Evolutionary conservation across 2,329 filamentous ascomycete genomes (phyloP).

Genomic region (Helicocarpus griseus): DNA sequence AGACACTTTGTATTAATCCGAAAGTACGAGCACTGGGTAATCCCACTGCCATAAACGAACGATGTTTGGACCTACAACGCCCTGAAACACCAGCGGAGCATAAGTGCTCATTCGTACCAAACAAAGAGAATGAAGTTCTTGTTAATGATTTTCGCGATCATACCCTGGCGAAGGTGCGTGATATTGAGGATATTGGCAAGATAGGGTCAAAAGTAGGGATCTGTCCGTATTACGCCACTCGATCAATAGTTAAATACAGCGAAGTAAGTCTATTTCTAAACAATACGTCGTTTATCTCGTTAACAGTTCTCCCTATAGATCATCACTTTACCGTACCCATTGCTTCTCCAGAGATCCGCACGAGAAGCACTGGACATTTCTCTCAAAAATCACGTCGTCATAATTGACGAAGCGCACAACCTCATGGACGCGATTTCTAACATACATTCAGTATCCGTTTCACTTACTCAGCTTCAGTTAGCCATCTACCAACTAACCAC

Average conservation of each 20-base stretch:
- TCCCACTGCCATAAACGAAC: constrained; percentile 80
- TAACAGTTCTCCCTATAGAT: constrained; percentile 42
- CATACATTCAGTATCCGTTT: constrained; percentile 72
- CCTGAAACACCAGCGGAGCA: constrained; percentile 51
- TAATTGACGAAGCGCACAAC: constrained; percentile 96
- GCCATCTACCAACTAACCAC: constrained; percentile 66
- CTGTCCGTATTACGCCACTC: constrained; percentile 94
- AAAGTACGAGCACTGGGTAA: constrained; percentile 61
- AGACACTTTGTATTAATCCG: constrained; percentile 82
- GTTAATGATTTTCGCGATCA: constrained; percentile 78
- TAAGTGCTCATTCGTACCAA: constrained; percentile 67
- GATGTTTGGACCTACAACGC: constrained; percentile 83
- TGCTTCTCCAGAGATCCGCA: constrained; percentile 77
- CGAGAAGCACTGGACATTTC: constrained; percentile 80
- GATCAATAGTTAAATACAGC: constrained; percentile 67
- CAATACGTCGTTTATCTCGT: not conserved
- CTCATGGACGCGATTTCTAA: constrained; percentile 88
- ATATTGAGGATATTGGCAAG: constrained; percentile 81
- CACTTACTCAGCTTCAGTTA: constrained; percentile 60
- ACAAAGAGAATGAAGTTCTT: constrained; percentile 61
- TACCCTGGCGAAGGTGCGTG: constrained; percentile 70
- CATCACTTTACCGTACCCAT: constrained; percentile 81
- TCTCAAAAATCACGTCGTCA: constrained; percentile 78
- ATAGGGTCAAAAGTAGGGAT: constrained; percentile 71
- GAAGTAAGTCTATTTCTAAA: constrained; percentile 42